Conservation (phyloP, 176 grass and related monocot genomes). For the Pharus latifolius region DNA sequence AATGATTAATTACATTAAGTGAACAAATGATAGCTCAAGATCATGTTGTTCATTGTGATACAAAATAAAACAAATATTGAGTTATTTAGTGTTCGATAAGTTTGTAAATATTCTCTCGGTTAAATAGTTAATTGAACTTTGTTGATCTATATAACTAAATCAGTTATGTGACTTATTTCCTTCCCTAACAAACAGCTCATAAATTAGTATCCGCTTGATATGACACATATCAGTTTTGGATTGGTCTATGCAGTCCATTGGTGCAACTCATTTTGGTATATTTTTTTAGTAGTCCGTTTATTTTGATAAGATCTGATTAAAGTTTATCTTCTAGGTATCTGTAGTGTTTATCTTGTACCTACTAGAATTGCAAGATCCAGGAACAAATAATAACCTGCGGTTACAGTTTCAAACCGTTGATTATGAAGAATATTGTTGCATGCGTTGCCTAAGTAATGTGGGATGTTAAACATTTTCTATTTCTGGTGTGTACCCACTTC, state of each 20-base stretch:
- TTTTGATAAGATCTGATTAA: background rate
- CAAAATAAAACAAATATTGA: no score
- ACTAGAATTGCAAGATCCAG: background rate
- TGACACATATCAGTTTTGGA: background rate
- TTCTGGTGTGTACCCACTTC: no score
- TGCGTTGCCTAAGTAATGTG: no score
- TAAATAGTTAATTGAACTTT: background rate
- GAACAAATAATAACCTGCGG: background rate
- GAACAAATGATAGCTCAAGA: background rate
- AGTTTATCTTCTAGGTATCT: background rate
- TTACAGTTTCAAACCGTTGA: background rate
- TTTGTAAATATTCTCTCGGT: no score
- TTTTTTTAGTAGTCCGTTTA: no score
- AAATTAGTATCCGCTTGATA: background rate
- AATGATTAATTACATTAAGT: no score
- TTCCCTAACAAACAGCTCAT: background rate
- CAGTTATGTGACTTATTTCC: no score
- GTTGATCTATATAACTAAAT: background rate
- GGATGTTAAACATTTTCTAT: no score
- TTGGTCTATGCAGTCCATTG: background rate
- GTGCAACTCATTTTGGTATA: no score
- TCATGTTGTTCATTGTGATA: no score
- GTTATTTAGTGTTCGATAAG: no score
- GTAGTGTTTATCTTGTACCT: background rate
- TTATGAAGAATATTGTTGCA: no score